A percentile compares a stretch with the other conserved stretches of the same genome.
Evolutionary conservation across 441 rosid species (phyloP).

Genomic region (Gossypium gossypioides): DNA sequence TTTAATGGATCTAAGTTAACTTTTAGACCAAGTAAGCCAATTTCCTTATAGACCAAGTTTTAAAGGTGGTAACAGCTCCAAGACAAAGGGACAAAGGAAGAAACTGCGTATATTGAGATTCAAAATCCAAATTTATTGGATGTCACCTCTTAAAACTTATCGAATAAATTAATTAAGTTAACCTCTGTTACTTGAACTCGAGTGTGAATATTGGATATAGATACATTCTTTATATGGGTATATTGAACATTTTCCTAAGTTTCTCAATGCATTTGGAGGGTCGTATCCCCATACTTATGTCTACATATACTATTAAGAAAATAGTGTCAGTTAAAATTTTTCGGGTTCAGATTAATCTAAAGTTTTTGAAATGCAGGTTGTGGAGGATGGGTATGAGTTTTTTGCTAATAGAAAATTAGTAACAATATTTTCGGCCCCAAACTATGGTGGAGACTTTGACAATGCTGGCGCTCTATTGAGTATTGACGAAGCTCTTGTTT

Average conservation of each 20-base stretch:
- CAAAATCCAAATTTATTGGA: not conserved
- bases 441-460: conserved; percentile 97
- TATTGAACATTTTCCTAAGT: too few relatives aligned
- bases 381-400: conserved; percentile 94
- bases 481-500: conserved; percentile 60
- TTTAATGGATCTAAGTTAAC: too few relatives aligned
- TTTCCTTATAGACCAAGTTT: too few relatives aligned
- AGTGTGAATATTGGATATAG: too few relatives aligned
- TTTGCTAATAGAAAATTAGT: conserved; percentile 76
- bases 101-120: not conserved
- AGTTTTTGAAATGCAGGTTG: conserved; percentile 48
- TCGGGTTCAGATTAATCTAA: not conserved
- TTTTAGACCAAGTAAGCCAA: too few relatives aligned
- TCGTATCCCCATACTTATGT: not conserved
- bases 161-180: too few relatives aligned
- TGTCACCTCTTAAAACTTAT: too few relatives aligned
- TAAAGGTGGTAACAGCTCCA: too few relatives aligned
- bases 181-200: too few relatives aligned
- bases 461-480: conserved; percentile 86
- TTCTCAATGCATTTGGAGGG: not conserved
- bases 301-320: too few relatives aligned
- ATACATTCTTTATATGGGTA: too few relatives aligned
- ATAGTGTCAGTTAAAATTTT: not conserved
- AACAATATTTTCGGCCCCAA: conserved; percentile 91
- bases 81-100: not conserved